Base-by-base conservation (phyloP, 2,329 filamentous ascomycete species). In the Cercospora zeina region DNA sequence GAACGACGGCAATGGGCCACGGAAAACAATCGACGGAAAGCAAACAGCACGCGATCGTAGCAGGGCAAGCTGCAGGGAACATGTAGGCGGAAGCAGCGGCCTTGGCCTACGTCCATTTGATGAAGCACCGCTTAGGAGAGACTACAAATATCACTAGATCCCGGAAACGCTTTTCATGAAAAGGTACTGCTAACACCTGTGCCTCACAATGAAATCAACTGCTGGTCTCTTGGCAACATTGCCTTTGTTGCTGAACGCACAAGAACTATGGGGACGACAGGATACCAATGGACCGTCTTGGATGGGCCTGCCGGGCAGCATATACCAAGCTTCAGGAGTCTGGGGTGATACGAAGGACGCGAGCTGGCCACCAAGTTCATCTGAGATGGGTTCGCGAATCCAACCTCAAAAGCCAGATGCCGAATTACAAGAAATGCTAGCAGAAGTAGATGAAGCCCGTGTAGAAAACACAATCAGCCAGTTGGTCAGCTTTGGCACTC, bases 401-500 rank as follows among this genome's bases (percentile, higher is more conserved):
- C 62, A 74, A 2, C 77, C 79, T 2, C 78, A 81, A 68, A 68
- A 70, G 31, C 77, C 79, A 8, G 73, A 77, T 55, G 70, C 73
- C 10, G 76, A 79, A 57, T 68, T 81, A 27, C 72, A 70, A 57
- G 64, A 70, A 4, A 75, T 81, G 69, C 62, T 81, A 1, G 65
- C 73, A 4, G 75, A 78, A 53, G 66, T 81, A 33, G 73, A 74
- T 61, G 65, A 81, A 4, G 69, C 73, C 1, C 79, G 79, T 47
- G 81, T 86, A 65, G 74, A 83, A 67, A 73, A 77, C 8, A 83
- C 76, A 61, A 81, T 86, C 64, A 73, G 75, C 57, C 85, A 81
- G 65, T 78, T 86, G 0, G 83, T 81, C 3, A 80, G 78, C 14
- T 86, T 85, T 65, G 83, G 82, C 30, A 86, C 83, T 4, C 77